Evolutionary conservation across 2,329 filamentous ascomycete genomes (phyloP), one percentile per base, ranked within the genome.

Genomic region (Anthostomella pinea): DNA sequence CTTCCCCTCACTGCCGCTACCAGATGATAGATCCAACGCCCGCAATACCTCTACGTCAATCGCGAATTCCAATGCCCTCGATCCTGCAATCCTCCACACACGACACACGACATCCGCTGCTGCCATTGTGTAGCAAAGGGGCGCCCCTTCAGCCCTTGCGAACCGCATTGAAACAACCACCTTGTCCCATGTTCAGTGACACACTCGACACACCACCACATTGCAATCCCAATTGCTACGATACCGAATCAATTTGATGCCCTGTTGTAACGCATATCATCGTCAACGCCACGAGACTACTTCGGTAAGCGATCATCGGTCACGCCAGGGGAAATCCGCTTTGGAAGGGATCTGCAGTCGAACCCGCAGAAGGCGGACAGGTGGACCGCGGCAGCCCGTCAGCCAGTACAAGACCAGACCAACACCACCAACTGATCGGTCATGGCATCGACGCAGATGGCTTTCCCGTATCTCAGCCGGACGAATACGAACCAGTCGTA

Each of bases 381-480:
- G 24, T 14, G 24, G 15, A 11, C 24, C 24, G 24, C n/a, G n/a
- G n/a, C 24, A 26, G 15, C 11, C 24, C n/a, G n/a, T 13, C 24
- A n/a, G n/a, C n/a, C n/a, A n/a, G n/a, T 11, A 13, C 15, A 11
- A 11, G n/a, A 26, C 24, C 21, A 26, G 27, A 19, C 8, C 23
- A 27, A 16, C 20, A n/a, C 17, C n/a, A 15, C 31, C 9, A 13
- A 16, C 30, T 32, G 11, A 3, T 25, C 27, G 22, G 21, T 21
- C 25, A 69, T 70, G 65, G 64, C 66, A 41, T 63, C 63, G 11
- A 54, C 57, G 39, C 62, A 60, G 50, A 62, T 66, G 33, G 61
- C 63, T 31, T 54, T 66, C 46, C 66, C 71, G 35, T 66, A 66
- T 48, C 56, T 68, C 43, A 59, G 64, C 42, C 65, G 69, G 51